Evolutionary conservation across 2,329 filamentous ascomycete genomes (phyloP).

Genomic region (Microcyclosporella mali): DNA sequence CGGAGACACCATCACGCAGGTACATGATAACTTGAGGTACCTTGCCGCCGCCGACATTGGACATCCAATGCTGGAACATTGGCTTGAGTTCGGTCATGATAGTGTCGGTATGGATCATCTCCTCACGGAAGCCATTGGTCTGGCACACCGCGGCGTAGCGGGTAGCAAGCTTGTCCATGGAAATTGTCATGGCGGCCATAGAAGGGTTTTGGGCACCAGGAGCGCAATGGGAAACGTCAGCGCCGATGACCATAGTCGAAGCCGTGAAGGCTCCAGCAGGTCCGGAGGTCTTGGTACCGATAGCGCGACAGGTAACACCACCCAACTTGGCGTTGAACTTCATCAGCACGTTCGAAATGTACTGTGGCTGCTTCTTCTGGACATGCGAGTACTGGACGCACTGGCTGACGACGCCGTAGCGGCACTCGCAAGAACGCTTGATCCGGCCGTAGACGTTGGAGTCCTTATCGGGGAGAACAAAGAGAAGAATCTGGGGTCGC

Average conservation of each 20-base stretch:
- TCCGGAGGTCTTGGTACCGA: constrained; percentile 33
- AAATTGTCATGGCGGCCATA: constrained; percentile 81
- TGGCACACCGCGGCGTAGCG: constrained; percentile 73
- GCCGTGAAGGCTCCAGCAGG: constrained; percentile 31
- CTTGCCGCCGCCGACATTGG: constrained; percentile 46
- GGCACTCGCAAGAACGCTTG: constrained; percentile 84
- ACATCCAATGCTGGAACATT: constrained; percentile 55
- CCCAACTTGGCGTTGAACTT: constrained; percentile 96
- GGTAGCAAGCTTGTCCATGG: constrained; percentile 63
- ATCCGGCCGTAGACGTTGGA: constrained; percentile 70
- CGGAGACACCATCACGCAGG: constrained; percentile 86
- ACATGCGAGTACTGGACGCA: constrained; percentile 70
- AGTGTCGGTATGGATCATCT: constrained; percentile 67
- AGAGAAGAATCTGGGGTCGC: constrained; percentile 70
- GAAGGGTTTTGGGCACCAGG: constrained; percentile 63
- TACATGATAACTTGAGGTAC: constrained; percentile 75
- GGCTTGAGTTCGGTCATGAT: constrained; percentile 60
- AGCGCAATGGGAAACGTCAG: constrained; percentile 80
- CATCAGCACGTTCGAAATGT: constrained; percentile 90
- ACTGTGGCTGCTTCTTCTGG: constrained; percentile 65
- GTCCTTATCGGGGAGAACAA: constrained; percentile 68
- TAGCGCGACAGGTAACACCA: constrained; percentile 60
- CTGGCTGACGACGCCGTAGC: constrained; percentile 77
- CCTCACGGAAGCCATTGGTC: constrained; percentile 74
- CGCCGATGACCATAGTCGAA: constrained; percentile 78